phyloP scores from a whole-genome alignment of 1,139 yeast genomes.

The Magnusiomyces clavatus region DNA sequence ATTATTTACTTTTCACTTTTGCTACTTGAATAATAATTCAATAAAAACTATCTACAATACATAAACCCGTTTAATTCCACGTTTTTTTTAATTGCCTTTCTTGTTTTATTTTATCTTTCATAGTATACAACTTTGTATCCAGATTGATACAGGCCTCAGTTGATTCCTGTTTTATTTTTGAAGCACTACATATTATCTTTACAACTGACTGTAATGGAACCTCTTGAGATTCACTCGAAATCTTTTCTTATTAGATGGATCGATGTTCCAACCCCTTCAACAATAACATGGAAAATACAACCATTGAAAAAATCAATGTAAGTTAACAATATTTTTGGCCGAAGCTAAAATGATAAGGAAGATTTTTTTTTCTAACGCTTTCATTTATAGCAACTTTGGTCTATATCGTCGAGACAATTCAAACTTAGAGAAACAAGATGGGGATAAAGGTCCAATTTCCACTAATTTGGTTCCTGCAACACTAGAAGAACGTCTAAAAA shows the following conservation, averaged over 20 bases:
- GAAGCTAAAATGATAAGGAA: constrained; percentile 16
- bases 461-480: constrained; percentile 10
- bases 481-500: constrained; percentile 29
- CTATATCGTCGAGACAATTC: constrained; percentile 33
- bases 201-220: constrained; percentile 47
- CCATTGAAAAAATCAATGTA: constrained; percentile 65
- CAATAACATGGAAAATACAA: constrained; percentile 71
- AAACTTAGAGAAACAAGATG: constrained; percentile 2
- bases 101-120: background rate
- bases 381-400: constrained; percentile 39
- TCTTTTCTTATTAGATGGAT: constrained; percentile 90
- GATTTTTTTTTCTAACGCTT: constrained; percentile 2
- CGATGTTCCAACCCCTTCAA: constrained; percentile 57
- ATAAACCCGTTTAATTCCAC: too few relatives aligned
- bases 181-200: background rate
- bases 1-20: background rate
- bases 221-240: constrained; percentile 81
- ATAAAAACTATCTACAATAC: too few relatives aligned
- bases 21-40: too few relatives aligned
- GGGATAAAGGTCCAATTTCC: constrained; percentile 3
- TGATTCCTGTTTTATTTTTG: background rate
- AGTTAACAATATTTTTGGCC: constrained; percentile 34
- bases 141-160: background rate
- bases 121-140: background rate
- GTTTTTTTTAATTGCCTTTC: background rate